Conservation (phyloP, 2,329 filamentous ascomycete genomes). For the Aureobasidium sp. region DNA sequence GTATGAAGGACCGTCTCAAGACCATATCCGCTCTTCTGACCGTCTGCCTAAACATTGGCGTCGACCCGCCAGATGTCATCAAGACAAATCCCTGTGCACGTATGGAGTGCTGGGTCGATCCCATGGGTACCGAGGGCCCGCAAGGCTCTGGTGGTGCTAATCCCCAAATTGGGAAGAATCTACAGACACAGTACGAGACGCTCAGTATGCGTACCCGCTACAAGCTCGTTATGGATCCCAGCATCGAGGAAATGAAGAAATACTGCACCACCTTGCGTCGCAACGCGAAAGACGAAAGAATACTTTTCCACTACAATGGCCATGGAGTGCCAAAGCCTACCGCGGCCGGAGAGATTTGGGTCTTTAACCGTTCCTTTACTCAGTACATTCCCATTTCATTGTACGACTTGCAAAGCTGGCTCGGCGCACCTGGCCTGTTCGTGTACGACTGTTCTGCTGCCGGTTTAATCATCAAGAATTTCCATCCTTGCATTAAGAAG, state of each 20-base stretch:
- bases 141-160: slow-evolving; percentile 46
- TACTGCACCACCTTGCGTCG: slow-evolving; percentile 84
- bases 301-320: slow-evolving; percentile 97
- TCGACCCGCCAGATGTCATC: slow-evolving; percentile 93
- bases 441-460: slow-evolving; percentile 98
- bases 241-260: slow-evolving; percentile 94
- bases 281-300: slow-evolving; percentile 91
- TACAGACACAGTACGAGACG: slow-evolving; percentile 96
- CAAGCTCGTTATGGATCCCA: slow-evolving; percentile 93
- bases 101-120: slow-evolving; percentile 95
- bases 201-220: slow-evolving; percentile 92
- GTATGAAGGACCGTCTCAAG: slow-evolving; percentile 92
- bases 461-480: slow-evolving; percentile 91
- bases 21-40: slow-evolving; percentile 92
- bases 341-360: slow-evolving; percentile 94
- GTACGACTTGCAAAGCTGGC: slow-evolving; percentile 91
- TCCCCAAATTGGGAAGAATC: slow-evolving; percentile 88
- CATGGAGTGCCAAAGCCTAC: slow-evolving; percentile 96
- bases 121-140: slow-evolving; percentile 64
- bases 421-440: slow-evolving; percentile 90
- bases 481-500: slow-evolving; percentile 89
- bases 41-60: slow-evolving; percentile 92
- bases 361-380: slow-evolving; percentile 97
- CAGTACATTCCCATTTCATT: slow-evolving; percentile 97
- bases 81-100: slow-evolving; percentile 92